Evolutionary conservation across 768 basidiomycete species (phyloP), one percentile per base, ranked within the genome.

Genomic region (Strobilomyces dryophilus): DNA sequence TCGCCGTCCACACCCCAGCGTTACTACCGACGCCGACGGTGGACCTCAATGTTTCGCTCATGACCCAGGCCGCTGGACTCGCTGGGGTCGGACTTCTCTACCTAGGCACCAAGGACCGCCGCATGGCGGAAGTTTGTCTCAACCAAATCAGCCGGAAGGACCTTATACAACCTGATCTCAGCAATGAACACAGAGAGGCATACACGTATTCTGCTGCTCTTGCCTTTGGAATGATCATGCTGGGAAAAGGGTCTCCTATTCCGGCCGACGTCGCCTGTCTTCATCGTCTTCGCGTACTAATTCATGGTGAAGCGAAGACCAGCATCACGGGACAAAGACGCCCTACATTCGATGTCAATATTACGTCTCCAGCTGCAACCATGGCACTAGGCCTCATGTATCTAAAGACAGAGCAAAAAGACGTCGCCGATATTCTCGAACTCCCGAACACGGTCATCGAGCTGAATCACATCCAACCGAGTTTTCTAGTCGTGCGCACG

Each of bases 211-310:
- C 92, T 2, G 84, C 92, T 3, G 92, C 91, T 9, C 79, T 97
- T 29, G 87, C 91, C 1, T 97, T 97, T 64, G 97, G 97, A 5
- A 89, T 97, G 84, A 87, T 95, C 69, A 95, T 98, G 88, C 80
- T 98, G 15, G 95, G 92, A 7, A 85, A 85, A 60, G 95, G 97
- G 2, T 77, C 82, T 0, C 76, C 78, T 8, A 84, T 87, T 32
- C 88, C 89, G 2, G 90, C 90, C 1, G 95, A 97, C 58, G 69
- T 84, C 52, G 74, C 77, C 11, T 74, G 90, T 45, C 71, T 95
- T 17, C 77, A 79, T 31, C 82, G 85, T 26, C 70, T 98, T 43
- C 83, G 81, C 36, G 67, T 82, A n/a, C 77, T 93, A 32, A 79
- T 95, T 44, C 87, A 89, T 49, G 90, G 93, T 10, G 83, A 89